Evolutionary conservation across 306 rosid species (phyloP).

Genomic region (Oxytropis ochrocephala): DNA sequence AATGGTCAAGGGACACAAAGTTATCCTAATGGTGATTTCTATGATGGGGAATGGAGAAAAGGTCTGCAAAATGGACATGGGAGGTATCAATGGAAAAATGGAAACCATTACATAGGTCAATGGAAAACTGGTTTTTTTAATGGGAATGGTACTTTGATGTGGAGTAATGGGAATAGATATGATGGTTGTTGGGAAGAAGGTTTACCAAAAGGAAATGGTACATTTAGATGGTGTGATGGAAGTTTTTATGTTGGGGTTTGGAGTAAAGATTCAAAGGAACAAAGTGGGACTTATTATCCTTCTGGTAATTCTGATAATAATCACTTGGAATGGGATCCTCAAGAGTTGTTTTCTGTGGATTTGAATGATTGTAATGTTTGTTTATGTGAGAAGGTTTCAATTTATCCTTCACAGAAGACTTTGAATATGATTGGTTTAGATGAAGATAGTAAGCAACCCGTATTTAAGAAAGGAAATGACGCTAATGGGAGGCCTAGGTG

Average conservation of each 20-base stretch:
- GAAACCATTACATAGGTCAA: conserved; percentile 69
- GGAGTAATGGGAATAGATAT: conserved; percentile 65
- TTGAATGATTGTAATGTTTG: conserved; percentile 44
- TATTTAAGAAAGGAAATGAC: conserved; percentile 28
- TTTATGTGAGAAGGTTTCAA: conserved; percentile 43
- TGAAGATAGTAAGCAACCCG: conserved; percentile 10
- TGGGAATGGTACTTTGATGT: conserved; percentile 78
- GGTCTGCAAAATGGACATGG: conserved; percentile 82
- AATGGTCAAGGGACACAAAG: conserved; percentile 74
- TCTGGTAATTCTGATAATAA: conserved; percentile 9
- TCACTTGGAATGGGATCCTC: conserved; percentile 58
- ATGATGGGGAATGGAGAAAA: conserved; percentile 93
- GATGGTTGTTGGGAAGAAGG: conserved; percentile 93
- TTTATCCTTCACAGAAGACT: conserved; percentile 74
- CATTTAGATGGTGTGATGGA: conserved; percentile 71
- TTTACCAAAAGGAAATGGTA: conserved; percentile 80
- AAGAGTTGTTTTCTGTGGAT: conserved; percentile 35
- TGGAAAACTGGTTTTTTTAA: conserved; percentile 60
- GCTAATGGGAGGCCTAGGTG: conserved; percentile 28
- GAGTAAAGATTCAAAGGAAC: conserved; percentile 58
- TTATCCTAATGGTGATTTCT: conserved; percentile 71
- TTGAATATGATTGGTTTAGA: conserved; percentile 33
- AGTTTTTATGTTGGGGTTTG: conserved; percentile 79
- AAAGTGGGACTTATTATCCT: conserved; percentile 65
- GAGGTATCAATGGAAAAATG: conserved; percentile 84